Base-by-base conservation (phyloP, 1,139 yeast species). In the Kodamaea anthophila region DNA sequence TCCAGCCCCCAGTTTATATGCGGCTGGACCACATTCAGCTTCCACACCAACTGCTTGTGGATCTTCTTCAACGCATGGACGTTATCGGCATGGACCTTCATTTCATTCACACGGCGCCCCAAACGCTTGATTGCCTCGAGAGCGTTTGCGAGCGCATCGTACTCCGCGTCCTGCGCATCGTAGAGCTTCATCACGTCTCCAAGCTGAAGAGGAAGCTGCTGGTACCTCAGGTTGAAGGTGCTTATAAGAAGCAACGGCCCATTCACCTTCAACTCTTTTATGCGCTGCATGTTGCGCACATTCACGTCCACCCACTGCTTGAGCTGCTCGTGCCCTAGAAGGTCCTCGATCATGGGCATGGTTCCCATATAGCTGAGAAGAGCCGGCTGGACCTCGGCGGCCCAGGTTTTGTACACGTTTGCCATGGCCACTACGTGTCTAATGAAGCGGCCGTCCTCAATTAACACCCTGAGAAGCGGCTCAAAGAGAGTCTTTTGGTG, bases 191-290 rank as follows among this genome's bases (percentile, higher is more conserved):
- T 66, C 16, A 85, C 72, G 21, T 86, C 83, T 11, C 57, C 52
- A 13, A 85, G 59, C 23, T 85, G 80, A 23, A 85, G 60, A 1
- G 86, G 81, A 33, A 84, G 64, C 28, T 80, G 74, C 33, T 82
- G 86, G 33, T 84, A 65, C 10, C 93, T 69, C 4, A 86, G 82
- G 38, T 82, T 77, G 39, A 84, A 82, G 0, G 93, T 81, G 43
- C 85, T 80, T 42, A 82, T 71, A 44, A 81, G 80, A 26, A 82
- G 50, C 57, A 83, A 42, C 58, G 80, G 48, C 47, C 77, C 60
- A 72, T 74, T 47, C 48, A 79, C 56, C 50, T 59, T 35, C 69
- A 70, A 42, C 55, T 65, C 46, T 51, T 61, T 43, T 47, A 73
- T 52, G 53, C 62, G 45, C 43, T 57, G 51, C 56, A 73, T 49